A percentile compares a stretch with the other conserved stretches of the same genome.
Conservation (phyloP, 202 grass and related monocot species). For the Schoenoplectus tabernaemontani region DNA sequence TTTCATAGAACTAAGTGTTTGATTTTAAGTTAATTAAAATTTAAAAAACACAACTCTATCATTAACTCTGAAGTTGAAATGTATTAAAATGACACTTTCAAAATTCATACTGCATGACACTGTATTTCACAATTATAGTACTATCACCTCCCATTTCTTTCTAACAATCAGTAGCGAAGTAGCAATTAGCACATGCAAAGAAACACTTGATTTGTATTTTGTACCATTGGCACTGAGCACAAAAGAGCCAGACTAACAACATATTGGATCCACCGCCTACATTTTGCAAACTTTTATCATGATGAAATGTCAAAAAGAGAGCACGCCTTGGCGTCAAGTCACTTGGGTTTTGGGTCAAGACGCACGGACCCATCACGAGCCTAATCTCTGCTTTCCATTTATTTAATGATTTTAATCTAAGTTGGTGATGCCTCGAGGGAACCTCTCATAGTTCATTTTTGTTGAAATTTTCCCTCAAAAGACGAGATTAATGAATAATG, state of each 20-base stretch:
- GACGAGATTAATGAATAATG: not conserved
- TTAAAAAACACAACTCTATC: too few species aligned
- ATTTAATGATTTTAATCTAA: not conserved
- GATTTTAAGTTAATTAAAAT: too few species aligned
- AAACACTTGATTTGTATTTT: too few species aligned
- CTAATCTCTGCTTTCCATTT: not conserved
- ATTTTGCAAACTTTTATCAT: conserved; percentile 9
- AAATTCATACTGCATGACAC: too few species aligned
- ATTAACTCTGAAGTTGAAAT: too few species aligned
- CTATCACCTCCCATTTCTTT: too few species aligned
- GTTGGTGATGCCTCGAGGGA: not conserved
- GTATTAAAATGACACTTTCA: too few species aligned
- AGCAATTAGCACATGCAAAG: too few species aligned
- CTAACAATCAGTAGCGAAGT: too few species aligned
- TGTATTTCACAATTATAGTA: too few species aligned
- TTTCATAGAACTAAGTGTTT: too few species aligned
- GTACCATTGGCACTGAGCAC: not conserved
- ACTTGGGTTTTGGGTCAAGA: too few species aligned
- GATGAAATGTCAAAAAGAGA: conserved; percentile 13
- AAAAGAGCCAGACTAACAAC: not conserved
- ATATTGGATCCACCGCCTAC: conserved; percentile 17
- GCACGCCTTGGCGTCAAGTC: conserved; percentile 22
- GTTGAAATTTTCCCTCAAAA: conserved; percentile 2
- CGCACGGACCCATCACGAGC: conserved; percentile 11
- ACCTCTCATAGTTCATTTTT: not conserved